Conservation (phyloP, 306 rosid genomes). For the Albizia julibrissin region DNA sequence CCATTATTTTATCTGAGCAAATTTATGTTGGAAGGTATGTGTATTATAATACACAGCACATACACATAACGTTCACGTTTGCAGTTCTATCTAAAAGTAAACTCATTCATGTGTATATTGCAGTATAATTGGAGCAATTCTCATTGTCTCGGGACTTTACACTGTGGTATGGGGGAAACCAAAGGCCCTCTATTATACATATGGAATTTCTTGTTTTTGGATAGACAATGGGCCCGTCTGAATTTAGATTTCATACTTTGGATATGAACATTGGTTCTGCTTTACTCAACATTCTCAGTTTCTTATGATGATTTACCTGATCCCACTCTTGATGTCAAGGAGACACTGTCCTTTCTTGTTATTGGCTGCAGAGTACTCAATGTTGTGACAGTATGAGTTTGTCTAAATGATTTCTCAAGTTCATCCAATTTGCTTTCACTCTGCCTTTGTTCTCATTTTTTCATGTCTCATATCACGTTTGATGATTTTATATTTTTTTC, state of each 20-base stretch:
- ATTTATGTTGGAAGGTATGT: conserved; percentile 83
- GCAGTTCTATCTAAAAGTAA: neutral
- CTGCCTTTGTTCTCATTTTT: neutral
- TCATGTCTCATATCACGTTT: no score
- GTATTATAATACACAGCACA: neutral
- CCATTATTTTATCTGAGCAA: conserved; percentile 72
- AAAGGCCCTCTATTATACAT: conserved; percentile 63
- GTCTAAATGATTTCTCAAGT: neutral
- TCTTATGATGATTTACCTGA: neutral
- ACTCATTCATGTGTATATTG: neutral
- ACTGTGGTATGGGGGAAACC: conserved; percentile 95
- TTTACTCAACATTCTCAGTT: neutral
- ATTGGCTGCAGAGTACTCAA: neutral
- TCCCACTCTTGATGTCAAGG: neutral
- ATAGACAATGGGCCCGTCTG: no score
- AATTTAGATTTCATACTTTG: no score
- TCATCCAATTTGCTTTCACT: neutral
- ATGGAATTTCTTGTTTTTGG: no score
- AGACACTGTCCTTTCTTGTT: neutral
- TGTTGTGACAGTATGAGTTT: neutral
- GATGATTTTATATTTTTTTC: no score
- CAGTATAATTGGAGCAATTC: conserved; percentile 81
- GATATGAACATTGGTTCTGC: no score
- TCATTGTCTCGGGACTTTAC: conserved; percentile 86
- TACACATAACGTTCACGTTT: neutral